Base-by-base conservation (phyloP, 352 stramenopile species). In the Globisporangium perplexum region DNA sequence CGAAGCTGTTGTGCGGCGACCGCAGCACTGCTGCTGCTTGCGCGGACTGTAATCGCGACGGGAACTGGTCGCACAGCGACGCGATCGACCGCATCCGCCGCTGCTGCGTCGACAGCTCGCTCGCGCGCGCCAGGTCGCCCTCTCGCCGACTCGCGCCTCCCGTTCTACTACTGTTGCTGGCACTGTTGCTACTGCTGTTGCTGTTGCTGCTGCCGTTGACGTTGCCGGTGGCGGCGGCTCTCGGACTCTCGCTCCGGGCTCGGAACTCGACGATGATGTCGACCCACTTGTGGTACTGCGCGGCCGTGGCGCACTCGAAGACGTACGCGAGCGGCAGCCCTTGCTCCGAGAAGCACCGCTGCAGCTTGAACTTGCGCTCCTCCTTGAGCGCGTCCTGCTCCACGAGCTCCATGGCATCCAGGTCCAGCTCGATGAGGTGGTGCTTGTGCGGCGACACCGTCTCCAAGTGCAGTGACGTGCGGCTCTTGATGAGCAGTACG, bases 311-410 rank as follows among this genome's bases (percentile, higher is more conserved):
- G 0, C 69, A 56, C 54, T 66, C 62, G 23, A 83, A 83, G 22
- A 43, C 52, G 39, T 81, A 81, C 36, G 71, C 72, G 17, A 36
- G 31, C 26, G 33, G 50, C 7, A 8, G 48, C 1, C 33, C 53
- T 17, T 28, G 42, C 8, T 49, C 20, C 20, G 24, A 30, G 8
- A 20, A 22, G 28, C 51, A 58, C 47, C 56, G 67, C 0, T 41
- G 43, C 24, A 83, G 47, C 22, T 74, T 68, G 47, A 83, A 83
- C 57, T 74, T 81, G 43, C 45, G 54, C 53, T 73, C 60, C 1
- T 63, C 56, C n/a, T 63, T 48, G 15, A 64, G 72, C 24, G 59
- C 52, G 39, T 75, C 58, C 22, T 46, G 44, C 36, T 63, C 61
- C 23, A 70, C 47, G 8, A 83, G 47, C 31, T 76, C 62, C 71